A percentile compares a stretch with the other conserved stretches of the same genome.
Evolutionary conservation across 805 yeast species (phyloP).

Genomic region (Candida fluviatilis): DNA sequence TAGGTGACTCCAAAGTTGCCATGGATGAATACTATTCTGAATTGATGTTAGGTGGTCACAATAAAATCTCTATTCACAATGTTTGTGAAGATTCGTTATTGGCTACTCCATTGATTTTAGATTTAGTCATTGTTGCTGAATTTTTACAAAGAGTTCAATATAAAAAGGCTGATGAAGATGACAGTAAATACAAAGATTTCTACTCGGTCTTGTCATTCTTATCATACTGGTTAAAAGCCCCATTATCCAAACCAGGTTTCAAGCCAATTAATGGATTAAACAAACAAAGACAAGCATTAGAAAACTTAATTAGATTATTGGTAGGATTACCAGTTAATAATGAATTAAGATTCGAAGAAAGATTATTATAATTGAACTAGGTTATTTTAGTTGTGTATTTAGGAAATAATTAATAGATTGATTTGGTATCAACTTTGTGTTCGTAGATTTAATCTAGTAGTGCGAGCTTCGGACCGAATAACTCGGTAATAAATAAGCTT

Average conservation of each 20-base stretch:
- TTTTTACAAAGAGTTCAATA: constrained; percentile 83
- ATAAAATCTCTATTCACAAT: constrained; percentile 88
- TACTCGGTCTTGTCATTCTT: constrained; percentile 84
- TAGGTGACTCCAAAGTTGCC: constrained; percentile 94
- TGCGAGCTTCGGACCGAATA: no score
- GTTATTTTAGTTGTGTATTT: no score
- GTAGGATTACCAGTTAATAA: constrained; percentile 88
- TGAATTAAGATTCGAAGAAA: constrained; percentile 93
- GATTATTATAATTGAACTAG: constrained; percentile 45
- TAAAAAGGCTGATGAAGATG: constrained; percentile 48
- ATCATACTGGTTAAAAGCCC: constrained; percentile 96
- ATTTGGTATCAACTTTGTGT: constrained; percentile 1
- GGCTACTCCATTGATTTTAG: constrained; percentile 93
- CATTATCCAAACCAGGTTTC: constrained; percentile 85
- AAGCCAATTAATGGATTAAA: constrained; percentile 89
- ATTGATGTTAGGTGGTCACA: constrained; percentile 96
- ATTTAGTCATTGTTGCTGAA: constrained; percentile 85
- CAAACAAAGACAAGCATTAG: constrained; percentile 91
- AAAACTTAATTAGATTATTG: constrained; percentile 82
- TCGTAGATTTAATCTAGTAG: no score
- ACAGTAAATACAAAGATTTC: constrained; percentile 54
- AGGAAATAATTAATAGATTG: constrained; percentile 3
- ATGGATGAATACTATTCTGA: constrained; percentile 98
- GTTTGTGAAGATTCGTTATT: constrained; percentile 94
- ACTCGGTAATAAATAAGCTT: no score